A percentile compares a stretch with the other conserved stretches of the same genome.
phyloP scores from a whole-genome alignment of 2,329 filamentous ascomycete species.

The Helminthosporium solani region DNA sequence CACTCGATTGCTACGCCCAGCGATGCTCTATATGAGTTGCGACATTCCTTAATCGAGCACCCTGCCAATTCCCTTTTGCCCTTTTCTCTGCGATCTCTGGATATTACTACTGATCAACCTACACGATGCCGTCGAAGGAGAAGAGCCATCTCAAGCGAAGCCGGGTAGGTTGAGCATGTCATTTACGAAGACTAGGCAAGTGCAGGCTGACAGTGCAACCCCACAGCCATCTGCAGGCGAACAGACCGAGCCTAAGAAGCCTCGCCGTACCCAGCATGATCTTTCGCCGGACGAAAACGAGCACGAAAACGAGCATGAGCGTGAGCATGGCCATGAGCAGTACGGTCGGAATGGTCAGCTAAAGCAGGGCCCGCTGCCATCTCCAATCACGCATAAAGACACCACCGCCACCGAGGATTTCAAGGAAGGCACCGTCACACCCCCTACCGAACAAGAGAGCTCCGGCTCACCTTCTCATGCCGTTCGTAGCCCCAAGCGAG shows the following conservation, averaged over 20 bases:
- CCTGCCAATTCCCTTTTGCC: constrained; percentile 20
- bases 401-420: constrained; percentile 60
- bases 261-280: constrained; percentile 73
- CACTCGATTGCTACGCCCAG: constrained; percentile 15
- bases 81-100: background rate
- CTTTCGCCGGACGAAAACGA: constrained; percentile 58
- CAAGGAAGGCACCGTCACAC: constrained; percentile 73
- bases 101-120: constrained; percentile 7
- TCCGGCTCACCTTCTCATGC: constrained; percentile 43
- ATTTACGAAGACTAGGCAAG: constrained; percentile 3
- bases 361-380: constrained; percentile 65
- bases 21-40: constrained; percentile 20
- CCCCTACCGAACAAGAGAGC: constrained; percentile 50
- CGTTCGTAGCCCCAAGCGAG: constrained; percentile 20
- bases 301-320: no score
- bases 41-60: constrained; percentile 18
- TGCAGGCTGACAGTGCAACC: constrained; percentile 22
- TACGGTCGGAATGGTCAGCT: constrained; percentile 52
- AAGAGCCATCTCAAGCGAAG: constrained; percentile 84
- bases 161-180: constrained; percentile 57
- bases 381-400: constrained; percentile 71
- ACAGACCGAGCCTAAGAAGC: constrained; percentile 73
- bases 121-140: constrained; percentile 60
- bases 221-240: constrained; percentile 66
- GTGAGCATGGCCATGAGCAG: no score